These are phyloP conservation scores for Fusarium brachygibbosum DNA, from an alignment of 2,329 filamentous ascomycete species.

Conservation along the genomic window DNA sequence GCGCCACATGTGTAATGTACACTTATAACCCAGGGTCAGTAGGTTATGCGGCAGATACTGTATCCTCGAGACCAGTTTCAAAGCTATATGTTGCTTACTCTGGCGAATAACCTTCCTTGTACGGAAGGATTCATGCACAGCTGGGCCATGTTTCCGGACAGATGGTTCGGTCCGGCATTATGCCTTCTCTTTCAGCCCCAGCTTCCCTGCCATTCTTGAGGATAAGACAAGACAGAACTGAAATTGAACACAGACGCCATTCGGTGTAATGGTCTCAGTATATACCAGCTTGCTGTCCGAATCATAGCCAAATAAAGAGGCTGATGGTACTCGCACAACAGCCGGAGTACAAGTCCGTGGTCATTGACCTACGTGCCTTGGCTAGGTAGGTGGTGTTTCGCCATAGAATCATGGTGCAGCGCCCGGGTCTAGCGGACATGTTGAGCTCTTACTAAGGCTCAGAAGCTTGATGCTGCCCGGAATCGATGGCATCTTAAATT, in stretches of 20 bases:
- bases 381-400: slow-evolving; percentile 19
- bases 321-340: slow-evolving; percentile 43
- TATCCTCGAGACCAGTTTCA: slow-evolving; percentile 6
- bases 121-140: slow-evolving; percentile 13
- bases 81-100: slow-evolving; percentile 1
- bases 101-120: slow-evolving; percentile 4
- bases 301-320: slow-evolving; percentile 41
- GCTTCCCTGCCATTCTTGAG: neutral
- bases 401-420: slow-evolving; percentile 35
- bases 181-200: neutral
- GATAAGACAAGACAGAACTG: slow-evolving; percentile 25
- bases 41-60: slow-evolving; percentile 8
- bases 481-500: slow-evolving; percentile 10
- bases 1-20: slow-evolving; percentile 40
- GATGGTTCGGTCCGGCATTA: slow-evolving; percentile 3
- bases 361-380: slow-evolving; percentile 24
- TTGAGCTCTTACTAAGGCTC: slow-evolving; percentile 22
- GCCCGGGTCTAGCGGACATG: slow-evolving; percentile 22
- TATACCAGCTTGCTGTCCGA: slow-evolving; percentile 38
- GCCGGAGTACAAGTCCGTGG: slow-evolving; percentile 34
- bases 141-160: slow-evolving; percentile 4
- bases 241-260: slow-evolving; percentile 40
- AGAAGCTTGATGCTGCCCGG: slow-evolving; percentile 7
- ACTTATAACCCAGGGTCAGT: slow-evolving; percentile 16
- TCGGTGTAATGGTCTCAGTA: slow-evolving; percentile 44